Conservation (phyloP, 768 basidiomycete species). For the Suillus plorans region DNA sequence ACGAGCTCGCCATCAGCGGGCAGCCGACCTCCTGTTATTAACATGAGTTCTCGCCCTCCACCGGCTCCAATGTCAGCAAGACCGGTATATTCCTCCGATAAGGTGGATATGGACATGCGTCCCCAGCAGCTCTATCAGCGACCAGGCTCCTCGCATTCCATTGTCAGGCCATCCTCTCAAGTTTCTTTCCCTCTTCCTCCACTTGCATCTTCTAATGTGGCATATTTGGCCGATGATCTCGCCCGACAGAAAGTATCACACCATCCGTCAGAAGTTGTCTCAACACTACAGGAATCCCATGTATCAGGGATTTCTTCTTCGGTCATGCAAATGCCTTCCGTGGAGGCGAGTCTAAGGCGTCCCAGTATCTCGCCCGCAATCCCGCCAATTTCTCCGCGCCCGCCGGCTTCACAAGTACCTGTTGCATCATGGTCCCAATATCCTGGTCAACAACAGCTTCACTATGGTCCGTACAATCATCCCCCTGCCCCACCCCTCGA, state of each 20-base stretch:
- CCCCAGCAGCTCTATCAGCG: slow-evolving; percentile 1
- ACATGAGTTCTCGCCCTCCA: slow-evolving; percentile 15
- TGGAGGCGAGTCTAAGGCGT: slow-evolving; percentile 15
- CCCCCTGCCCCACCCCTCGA: not conserved
- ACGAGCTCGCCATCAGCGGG: not conserved
- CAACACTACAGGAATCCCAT: not conserved
- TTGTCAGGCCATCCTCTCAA: not conserved
- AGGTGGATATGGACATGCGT: slow-evolving; percentile 2
- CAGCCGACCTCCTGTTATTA: slow-evolving; percentile 13
- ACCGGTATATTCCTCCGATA: not conserved
- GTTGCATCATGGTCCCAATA: not conserved
- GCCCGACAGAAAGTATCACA: slow-evolving; percentile 36
- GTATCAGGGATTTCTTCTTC: slow-evolving; percentile 32
- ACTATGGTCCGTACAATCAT: slow-evolving; percentile 3
- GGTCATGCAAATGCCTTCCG: slow-evolving; percentile 34
- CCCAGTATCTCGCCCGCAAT: slow-evolving; percentile 8
- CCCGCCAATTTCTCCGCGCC: slow-evolving; percentile 22
- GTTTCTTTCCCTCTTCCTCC: not conserved
- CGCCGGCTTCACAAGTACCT: slow-evolving; percentile 9
- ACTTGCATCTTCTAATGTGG: slow-evolving; percentile 17
- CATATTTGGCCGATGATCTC: slow-evolving; percentile 39
- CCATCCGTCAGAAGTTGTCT: slow-evolving; percentile 10
- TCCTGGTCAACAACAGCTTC: slow-evolving; percentile 4
- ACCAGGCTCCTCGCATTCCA: slow-evolving; percentile 6
- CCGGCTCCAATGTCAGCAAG: not conserved